Percentiles rank a stretch among this genome's conserved stretches.
Evolutionary conservation across 495 filamentous ascomycete species (phyloP).

Genomic region (Viridothelium virens): DNA sequence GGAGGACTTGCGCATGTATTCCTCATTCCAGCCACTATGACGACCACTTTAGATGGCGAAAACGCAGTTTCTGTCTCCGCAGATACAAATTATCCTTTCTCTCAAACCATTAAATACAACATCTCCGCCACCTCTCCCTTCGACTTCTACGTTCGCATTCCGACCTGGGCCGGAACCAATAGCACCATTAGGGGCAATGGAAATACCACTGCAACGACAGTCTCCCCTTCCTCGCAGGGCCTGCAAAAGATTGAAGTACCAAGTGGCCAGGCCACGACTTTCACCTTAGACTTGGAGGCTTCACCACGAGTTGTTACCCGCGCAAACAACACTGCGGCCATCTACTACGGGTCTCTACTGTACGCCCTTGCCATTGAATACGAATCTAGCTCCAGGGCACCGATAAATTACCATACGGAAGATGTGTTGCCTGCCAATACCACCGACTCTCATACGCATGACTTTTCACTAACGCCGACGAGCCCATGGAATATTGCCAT

Average conservation of each 20-base stretch:
- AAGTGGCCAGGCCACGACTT: constrained; percentile 24
- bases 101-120: constrained; percentile 41
- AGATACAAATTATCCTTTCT: constrained; percentile 50
- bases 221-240: constrained; percentile 24
- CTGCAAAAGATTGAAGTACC: constrained; percentile 33
- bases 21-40: constrained; percentile 35
- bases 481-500: constrained; percentile 45
- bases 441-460: constrained; percentile 36
- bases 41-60: constrained; percentile 26
- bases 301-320: constrained; percentile 30
- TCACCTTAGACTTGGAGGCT: constrained; percentile 28
- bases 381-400: constrained; percentile 24
- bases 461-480: constrained; percentile 18
- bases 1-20: constrained; percentile 40
- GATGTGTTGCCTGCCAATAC: constrained; percentile 31
- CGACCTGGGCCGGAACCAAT: constrained; percentile 39
- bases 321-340: constrained; percentile 47
- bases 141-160: constrained; percentile 45
- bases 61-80: constrained; percentile 30
- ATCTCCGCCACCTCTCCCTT: constrained; percentile 38
- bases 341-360: constrained; percentile 49
- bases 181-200: constrained; percentile 15
- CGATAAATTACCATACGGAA: constrained; percentile 22
- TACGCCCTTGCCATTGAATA: constrained; percentile 45
- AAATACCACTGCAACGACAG: constrained; percentile 14